Evolutionary conservation across 208 protist genomes (phyloP).

Genomic region (Crithidia sp.): DNA sequence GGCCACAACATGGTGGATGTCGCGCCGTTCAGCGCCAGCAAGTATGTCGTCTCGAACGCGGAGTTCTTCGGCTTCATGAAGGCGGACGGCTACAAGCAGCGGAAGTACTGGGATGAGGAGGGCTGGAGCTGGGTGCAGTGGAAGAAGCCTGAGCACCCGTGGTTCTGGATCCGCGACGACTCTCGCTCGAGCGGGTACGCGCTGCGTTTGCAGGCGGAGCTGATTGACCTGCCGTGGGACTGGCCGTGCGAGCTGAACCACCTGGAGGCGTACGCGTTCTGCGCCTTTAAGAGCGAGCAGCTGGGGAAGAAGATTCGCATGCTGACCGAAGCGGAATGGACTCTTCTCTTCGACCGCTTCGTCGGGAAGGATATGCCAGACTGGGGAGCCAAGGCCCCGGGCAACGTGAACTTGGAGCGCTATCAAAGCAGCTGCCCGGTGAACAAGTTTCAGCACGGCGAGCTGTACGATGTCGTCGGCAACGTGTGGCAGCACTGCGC

Average conservation of each 20-base stretch:
- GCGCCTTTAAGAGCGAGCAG: conserved; percentile 91
- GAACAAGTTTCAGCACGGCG: conserved; percentile 82
- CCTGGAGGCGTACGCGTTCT: conserved; percentile 96
- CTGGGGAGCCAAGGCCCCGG: conserved; percentile 72
- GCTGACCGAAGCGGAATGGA: conserved; percentile 92
- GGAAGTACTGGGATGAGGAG: conserved; percentile 95
- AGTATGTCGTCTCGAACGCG: conserved; percentile 95
- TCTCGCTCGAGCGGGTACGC: conserved; percentile 74
- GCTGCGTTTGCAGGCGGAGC: conserved; percentile 90
- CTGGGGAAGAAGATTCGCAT: conserved; percentile 81
- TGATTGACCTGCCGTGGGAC: conserved; percentile 94
- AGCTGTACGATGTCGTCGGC: conserved; percentile 93
- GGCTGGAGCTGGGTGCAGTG: conserved; percentile 96
- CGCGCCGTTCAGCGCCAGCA: conserved; percentile 92
- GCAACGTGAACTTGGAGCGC: conserved; percentile 89
- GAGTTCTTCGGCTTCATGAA: conserved; percentile 95
- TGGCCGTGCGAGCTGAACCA: conserved; percentile 97
- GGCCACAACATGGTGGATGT: conserved; percentile 81
- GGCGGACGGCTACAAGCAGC: conserved; percentile 89
- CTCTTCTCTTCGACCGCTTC: conserved; percentile 83
- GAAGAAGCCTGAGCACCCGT: conserved; percentile 90
- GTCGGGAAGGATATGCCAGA: conserved; percentile 77
- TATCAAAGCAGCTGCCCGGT: conserved; percentile 88
- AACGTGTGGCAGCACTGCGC: conserved; percentile 97
- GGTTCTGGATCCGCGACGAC: conserved; percentile 93